Evolutionary conservation across 225 moss, liverwort and hornwort genomes (phyloP).

Genomic region (Straminergon stramineum): DNA sequence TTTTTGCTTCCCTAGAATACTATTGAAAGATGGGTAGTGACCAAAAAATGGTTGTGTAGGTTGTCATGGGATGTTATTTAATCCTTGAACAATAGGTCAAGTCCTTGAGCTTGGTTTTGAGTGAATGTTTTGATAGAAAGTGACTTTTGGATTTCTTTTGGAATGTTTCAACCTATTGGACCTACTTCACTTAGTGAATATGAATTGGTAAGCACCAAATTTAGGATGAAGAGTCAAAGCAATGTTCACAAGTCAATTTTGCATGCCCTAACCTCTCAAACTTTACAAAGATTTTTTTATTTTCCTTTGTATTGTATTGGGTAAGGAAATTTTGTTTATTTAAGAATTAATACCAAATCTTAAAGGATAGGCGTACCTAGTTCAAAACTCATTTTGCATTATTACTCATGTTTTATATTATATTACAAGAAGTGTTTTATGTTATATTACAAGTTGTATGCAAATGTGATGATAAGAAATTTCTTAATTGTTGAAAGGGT

Average conservation of each 20-base stretch:
- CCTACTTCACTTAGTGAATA: too few relatives aligned
- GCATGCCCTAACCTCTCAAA: not conserved
- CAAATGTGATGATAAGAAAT: not conserved
- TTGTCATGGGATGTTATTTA: not conserved
- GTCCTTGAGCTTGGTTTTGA: too few relatives aligned
- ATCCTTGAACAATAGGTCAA: not conserved
- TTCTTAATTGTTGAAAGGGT: not conserved
- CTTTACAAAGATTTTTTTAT: not conserved
- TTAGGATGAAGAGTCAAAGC: not conserved
- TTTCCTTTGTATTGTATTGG: fast-evolving
- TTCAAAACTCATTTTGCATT: not conserved
- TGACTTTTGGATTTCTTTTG: too few relatives aligned
- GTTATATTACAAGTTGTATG: not conserved
- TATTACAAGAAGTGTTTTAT: not conserved
- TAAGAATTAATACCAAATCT: not conserved
- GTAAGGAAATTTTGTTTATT: not conserved
- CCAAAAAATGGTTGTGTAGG: not conserved
- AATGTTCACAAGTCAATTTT: not conserved
- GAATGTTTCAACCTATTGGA: too few relatives aligned
- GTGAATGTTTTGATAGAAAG: too few relatives aligned
- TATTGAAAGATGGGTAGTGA: not conserved
- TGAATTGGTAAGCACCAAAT: not conserved
- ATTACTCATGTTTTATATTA: not conserved
- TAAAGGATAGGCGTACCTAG: not conserved
- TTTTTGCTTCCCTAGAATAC: not conserved